These are phyloP conservation scores for Dunaliella primolecta DNA, from an alignment of 139 green algal genomes.

Conservation along the genomic window DNA sequence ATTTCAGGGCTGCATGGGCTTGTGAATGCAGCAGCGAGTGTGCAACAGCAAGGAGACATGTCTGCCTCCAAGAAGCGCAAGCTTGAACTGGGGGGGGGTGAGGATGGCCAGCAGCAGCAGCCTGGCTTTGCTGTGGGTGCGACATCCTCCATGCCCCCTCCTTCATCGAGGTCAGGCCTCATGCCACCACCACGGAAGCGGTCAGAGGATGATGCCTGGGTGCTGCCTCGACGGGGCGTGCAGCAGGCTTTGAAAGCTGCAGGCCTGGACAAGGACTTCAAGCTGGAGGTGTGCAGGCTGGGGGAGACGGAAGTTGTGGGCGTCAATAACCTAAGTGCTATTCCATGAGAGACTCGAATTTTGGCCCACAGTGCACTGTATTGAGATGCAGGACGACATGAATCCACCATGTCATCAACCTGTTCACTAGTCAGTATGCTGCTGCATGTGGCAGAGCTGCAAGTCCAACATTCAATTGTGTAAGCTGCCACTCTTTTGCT, in stretches of 20 bases:
- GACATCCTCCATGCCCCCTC: neutral
- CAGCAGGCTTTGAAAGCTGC: slow-evolving; percentile 19
- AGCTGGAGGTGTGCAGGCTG: slow-evolving; percentile 14
- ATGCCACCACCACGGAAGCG: neutral
- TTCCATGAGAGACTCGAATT: too few species aligned
- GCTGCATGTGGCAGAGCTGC: too few species aligned
- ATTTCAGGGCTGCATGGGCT: too few species aligned
- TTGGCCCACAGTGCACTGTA: neutral
- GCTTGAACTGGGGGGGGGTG: neutral
- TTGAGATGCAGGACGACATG: slow-evolving; percentile 11
- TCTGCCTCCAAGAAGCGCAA: neutral
- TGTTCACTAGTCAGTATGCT: too few species aligned
- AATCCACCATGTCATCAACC: too few species aligned
- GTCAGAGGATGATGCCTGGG: slow-evolving; percentile 3
- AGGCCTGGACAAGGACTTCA: slow-evolving; percentile 28
- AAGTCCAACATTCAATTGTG: too few species aligned
- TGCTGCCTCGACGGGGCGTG: slow-evolving; percentile 29
- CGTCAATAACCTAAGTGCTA: neutral
- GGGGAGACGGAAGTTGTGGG: neutral
- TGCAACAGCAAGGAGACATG: neutral
- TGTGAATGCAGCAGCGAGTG: slow-evolving; percentile 1
- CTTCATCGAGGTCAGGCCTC: neutral
- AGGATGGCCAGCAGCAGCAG: neutral
- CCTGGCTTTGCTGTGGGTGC: neutral
- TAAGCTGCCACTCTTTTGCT: too few species aligned